phyloP scores from a whole-genome alignment of 208 protist genomes.

The Phytomonas sp. region DNA sequence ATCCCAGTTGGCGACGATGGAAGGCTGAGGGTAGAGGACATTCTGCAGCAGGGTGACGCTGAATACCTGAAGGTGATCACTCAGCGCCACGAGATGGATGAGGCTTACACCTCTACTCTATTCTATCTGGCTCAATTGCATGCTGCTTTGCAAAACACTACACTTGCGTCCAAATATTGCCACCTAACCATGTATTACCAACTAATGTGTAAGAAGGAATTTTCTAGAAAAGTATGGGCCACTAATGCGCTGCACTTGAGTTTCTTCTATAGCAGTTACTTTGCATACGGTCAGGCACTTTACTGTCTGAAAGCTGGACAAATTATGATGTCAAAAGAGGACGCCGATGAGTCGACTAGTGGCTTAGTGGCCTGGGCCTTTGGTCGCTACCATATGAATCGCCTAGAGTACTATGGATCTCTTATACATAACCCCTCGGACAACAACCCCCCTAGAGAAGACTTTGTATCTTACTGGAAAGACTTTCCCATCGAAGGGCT shows the following conservation, averaged over 20 bases:
- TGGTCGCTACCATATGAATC: conserved; percentile 65
- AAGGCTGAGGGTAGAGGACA: conserved; percentile 19
- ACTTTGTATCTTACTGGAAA: conserved; percentile 36
- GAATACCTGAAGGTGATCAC: conserved; percentile 13
- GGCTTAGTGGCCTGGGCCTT: conserved; percentile 65
- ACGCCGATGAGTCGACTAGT: conserved; percentile 38
- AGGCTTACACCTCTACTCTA: conserved; percentile 57
- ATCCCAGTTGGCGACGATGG: conserved; percentile 41
- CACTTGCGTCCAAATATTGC: conserved; percentile 65
- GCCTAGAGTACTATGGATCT: conserved; percentile 56
- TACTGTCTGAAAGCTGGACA: conserved; percentile 82
- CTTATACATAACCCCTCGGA: conserved; percentile 7
- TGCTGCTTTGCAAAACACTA: conserved; percentile 30
- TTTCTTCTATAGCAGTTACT: conserved; percentile 57
- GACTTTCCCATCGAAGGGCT: conserved; percentile 60
- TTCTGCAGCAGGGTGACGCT: conserved; percentile 13
- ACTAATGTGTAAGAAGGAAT: conserved; percentile 71
- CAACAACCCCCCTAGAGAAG: neutral
- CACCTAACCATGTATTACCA: conserved; percentile 82
- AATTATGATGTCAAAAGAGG: conserved; percentile 55
- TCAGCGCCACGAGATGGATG: conserved; percentile 69
- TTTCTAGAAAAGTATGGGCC: conserved; percentile 67
- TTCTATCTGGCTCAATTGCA: conserved; percentile 87
- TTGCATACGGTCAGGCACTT: conserved; percentile 63
- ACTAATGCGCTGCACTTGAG: conserved; percentile 79